Percentiles rank a stretch among this genome's conserved stretches.
phyloP scores from a whole-genome alignment of 2,329 filamentous ascomycete genomes.

The Daldinia sp. region DNA sequence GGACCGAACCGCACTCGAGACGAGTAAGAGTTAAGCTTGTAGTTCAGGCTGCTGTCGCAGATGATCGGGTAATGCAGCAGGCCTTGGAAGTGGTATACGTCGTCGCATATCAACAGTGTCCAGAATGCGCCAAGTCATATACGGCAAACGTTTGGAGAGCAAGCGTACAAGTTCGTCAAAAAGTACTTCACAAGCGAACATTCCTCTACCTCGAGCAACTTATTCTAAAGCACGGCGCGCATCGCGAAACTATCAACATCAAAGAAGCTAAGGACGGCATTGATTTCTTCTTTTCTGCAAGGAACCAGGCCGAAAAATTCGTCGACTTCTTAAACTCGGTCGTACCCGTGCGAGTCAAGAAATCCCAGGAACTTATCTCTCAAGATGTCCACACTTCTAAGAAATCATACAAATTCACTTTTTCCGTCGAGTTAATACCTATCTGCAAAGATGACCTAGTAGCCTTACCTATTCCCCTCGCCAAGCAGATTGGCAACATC shows the following conservation, averaged over 20 bases:
- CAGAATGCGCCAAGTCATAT: constrained; percentile 94
- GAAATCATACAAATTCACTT: constrained; percentile 95
- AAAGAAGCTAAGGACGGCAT: constrained; percentile 96
- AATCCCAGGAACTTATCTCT: constrained; percentile 93
- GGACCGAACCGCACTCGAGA: constrained; percentile 97
- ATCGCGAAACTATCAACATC: constrained; percentile 96
- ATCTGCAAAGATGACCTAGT: constrained; percentile 98
- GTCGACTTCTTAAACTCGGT: constrained; percentile 90
- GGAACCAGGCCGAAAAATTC: constrained; percentile 93
- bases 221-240: constrained; percentile 92
- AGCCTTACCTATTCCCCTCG: constrained; percentile 89
- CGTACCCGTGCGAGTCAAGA: constrained; percentile 81
- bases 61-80: constrained; percentile 82
- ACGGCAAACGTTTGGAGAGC: constrained; percentile 97
- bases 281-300: constrained; percentile 91
- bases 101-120: constrained; percentile 91
- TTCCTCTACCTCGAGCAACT: constrained; percentile 85
- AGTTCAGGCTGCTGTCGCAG: constrained; percentile 77
- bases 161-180: constrained; percentile 93
- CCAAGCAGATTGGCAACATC: constrained; percentile 89
- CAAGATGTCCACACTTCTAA: constrained; percentile 91
- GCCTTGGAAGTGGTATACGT: constrained; percentile 95
- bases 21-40: constrained; percentile 96
- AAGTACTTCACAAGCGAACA: constrained; percentile 92
- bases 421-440: constrained; percentile 87